Percentiles rank a stretch among this genome's conserved stretches.
Evolutionary conservation across 2,329 filamentous ascomycete species (phyloP).

Genomic region (Penicillium sp.): DNA sequence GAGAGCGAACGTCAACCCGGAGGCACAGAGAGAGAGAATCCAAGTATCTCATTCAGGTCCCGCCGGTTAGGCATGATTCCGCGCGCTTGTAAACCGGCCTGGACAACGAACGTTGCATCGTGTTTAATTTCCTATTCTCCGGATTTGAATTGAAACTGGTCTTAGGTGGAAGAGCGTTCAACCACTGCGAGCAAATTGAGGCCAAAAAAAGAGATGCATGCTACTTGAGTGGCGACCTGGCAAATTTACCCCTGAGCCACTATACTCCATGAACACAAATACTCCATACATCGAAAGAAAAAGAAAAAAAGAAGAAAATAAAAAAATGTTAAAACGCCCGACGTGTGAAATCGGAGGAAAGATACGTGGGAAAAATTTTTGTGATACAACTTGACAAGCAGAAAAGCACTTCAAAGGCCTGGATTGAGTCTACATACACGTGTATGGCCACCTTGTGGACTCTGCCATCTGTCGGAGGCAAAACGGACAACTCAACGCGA

Average conservation of each 20-base stretch:
- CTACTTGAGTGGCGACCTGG: neutral
- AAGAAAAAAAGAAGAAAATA: neutral
- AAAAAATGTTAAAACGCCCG: neutral
- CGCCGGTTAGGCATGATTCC: neutral
- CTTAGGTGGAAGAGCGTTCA: neutral
- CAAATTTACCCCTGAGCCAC: neutral
- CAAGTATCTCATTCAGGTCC: neutral
- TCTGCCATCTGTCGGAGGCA: neutral
- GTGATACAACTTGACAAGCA: neutral
- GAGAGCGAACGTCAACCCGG: no score
- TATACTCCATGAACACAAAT: neutral
- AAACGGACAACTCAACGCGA: constrained; percentile 3
- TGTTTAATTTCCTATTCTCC: neutral
- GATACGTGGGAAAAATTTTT: neutral
- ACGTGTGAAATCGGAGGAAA: neutral
- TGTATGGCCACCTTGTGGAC: constrained; percentile 5
- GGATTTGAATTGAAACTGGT: neutral
- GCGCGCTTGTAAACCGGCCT: neutral
- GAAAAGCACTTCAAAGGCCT: neutral
- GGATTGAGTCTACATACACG: neutral
- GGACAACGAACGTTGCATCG: neutral
- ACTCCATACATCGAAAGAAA: neutral
- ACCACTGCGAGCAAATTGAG: neutral
- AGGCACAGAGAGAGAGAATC: no score
- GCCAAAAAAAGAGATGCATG: neutral